Conservation (phyloP, 2,329 filamentous ascomycete species). For the Passalora sequoiae region DNA sequence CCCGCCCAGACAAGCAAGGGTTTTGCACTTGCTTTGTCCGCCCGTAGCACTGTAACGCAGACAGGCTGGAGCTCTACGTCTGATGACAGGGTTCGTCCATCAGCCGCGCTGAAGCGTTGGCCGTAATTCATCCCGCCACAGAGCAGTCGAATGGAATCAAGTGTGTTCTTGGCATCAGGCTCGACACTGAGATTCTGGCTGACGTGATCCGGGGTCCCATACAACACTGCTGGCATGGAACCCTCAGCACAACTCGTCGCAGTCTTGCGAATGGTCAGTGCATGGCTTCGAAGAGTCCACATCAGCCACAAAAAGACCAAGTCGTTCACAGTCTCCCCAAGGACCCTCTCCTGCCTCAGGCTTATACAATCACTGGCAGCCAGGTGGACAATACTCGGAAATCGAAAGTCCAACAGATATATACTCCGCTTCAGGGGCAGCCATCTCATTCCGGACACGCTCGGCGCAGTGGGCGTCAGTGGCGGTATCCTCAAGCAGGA, state of each 20-base stretch:
- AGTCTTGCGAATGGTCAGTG: conserved; percentile 32
- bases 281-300: conserved; percentile 27
- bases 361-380: conserved; percentile 24
- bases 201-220: conserved; percentile 16
- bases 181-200: neutral
- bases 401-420: conserved; percentile 28
- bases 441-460: conserved; percentile 25
- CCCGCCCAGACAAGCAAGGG: neutral
- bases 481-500: conserved; percentile 30
- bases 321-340: conserved; percentile 29
- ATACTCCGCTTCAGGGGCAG: conserved; percentile 30
- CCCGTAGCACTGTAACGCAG: conserved; percentile 4
- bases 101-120: conserved; percentile 22
- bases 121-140: conserved; percentile 23
- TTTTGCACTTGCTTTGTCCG: neutral
- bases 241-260: conserved; percentile 27
- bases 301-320: conserved; percentile 31
- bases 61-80: conserved; percentile 22
- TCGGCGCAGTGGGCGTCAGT: conserved; percentile 29
- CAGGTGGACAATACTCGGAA: conserved; percentile 20
- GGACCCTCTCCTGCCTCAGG: conserved; percentile 26
- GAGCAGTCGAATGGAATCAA: conserved; percentile 14
- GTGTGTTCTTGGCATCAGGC: neutral
- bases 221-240: conserved; percentile 30
- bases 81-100: conserved; percentile 26